phyloP scores from a whole-genome alignment of 148 eudicot species.

The Nepenthes gracilis region DNA sequence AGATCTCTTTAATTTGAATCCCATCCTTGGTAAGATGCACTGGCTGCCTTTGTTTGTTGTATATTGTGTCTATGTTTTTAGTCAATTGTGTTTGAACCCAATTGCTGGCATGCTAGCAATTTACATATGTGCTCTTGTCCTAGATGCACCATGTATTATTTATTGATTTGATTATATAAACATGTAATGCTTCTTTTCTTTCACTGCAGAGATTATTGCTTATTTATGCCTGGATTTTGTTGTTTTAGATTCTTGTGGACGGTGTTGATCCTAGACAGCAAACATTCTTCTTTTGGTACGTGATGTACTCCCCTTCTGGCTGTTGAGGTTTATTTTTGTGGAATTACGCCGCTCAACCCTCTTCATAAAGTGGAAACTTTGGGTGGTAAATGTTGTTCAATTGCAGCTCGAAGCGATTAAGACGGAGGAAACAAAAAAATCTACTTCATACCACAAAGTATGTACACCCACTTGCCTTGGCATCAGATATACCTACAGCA shows the following conservation, averaged over 20 bases:
- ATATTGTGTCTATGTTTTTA: no score
- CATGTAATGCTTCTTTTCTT: not conserved
- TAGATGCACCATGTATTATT: not conserved
- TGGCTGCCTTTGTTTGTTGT: no score
- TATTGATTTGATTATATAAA: not conserved
- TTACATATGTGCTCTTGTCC: not conserved
- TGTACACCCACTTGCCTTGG: constrained; percentile 48
- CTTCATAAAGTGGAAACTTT: not conserved
- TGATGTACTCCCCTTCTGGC: not conserved
- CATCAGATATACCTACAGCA: constrained; percentile 39
- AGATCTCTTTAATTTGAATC: no score
- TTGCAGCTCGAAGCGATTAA: constrained; percentile 48
- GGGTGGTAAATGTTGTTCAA: constrained; percentile 4
- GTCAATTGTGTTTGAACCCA: no score
- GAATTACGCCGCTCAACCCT: not conserved
- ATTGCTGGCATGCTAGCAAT: no score
- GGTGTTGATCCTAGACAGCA: constrained; percentile 71
- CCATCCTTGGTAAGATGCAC: no score
- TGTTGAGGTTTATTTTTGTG: not conserved
- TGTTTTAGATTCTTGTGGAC: constrained; percentile 47
- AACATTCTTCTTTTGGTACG: constrained; percentile 66
- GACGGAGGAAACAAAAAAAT: constrained; percentile 41
- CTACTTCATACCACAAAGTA: constrained; percentile 27
- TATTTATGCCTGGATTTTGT: not conserved
- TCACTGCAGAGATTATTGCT: not conserved